A percentile compares a stretch with the other conserved stretches of the same genome.
These are phyloP conservation scores for Calonectria honghensis DNA, from an alignment of 2,329 filamentous ascomycete genomes.

Conservation along the genomic window DNA sequence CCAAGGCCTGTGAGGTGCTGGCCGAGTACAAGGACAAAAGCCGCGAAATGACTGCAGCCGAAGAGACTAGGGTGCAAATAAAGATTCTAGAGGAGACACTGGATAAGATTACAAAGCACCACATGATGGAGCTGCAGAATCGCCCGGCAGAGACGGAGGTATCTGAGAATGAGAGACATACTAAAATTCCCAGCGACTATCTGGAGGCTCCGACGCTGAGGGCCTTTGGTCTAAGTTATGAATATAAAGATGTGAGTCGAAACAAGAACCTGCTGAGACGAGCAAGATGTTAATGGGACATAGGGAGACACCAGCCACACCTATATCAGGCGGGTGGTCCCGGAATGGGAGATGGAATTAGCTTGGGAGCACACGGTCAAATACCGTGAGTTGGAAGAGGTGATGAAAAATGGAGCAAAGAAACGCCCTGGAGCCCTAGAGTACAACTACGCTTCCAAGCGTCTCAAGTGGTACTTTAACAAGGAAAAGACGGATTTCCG, in stretches of 20 bases:
- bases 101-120: neutral
- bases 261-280: neutral
- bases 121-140: neutral
- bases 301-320: neutral
- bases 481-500: slow-evolving; percentile 7
- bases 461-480: slow-evolving; percentile 32
- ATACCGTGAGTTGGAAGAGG: neutral
- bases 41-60: neutral
- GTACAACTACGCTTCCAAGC: slow-evolving; percentile 26
- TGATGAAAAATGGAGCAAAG: neutral
- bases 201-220: neutral
- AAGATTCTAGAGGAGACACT: neutral
- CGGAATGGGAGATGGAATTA: slow-evolving; percentile 8
- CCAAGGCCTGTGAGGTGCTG: slow-evolving; percentile 12
- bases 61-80: neutral
- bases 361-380: slow-evolving; percentile 6
- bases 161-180: neutral
- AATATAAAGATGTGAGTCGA: neutral
- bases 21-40: neutral
- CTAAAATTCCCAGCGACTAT: neutral
- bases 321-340: slow-evolving; percentile 3
- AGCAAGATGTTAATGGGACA: neutral
- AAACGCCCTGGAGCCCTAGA: slow-evolving; percentile 6
- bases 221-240: slow-evolving; percentile 3
- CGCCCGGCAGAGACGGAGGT: neutral